Conservation (phyloP, 2,329 filamentous ascomycete genomes). For the Pleoardoris graminearum region DNA sequence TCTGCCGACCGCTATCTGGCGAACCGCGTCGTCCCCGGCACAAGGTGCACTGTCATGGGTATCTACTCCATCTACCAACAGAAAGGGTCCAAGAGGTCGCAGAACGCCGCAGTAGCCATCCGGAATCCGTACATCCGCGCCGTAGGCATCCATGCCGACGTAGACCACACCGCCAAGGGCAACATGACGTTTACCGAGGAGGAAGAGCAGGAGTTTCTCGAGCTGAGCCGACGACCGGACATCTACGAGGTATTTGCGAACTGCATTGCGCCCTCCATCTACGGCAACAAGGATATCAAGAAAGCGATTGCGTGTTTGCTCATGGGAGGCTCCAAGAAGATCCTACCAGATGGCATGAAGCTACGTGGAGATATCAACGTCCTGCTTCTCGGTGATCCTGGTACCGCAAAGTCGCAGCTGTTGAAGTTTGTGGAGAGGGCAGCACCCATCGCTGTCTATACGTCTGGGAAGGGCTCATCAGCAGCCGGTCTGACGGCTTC, state of each 20-base stretch:
- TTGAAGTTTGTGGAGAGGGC: constrained; percentile 97
- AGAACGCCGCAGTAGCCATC: constrained; percentile 85
- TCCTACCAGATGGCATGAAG: constrained; percentile 96
- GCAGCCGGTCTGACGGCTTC: constrained; percentile 97
- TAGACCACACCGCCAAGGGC: constrained; percentile 87
- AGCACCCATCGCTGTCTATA: constrained; percentile 96
- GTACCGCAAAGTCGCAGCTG: constrained; percentile 96
- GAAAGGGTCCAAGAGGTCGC: constrained; percentile 78
- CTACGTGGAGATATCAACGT: constrained; percentile 98
- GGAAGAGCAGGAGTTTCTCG: constrained; percentile 93
- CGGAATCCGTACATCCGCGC: constrained; percentile 92
- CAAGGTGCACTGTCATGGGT: constrained; percentile 91
- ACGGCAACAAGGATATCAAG: constrained; percentile 94
- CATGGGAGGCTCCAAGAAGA: constrained; percentile 95
- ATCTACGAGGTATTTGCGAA: constrained; percentile 89
- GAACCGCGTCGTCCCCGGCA: constrained; percentile 93
- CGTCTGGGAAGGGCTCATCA: constrained; percentile 95
- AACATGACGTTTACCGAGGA: constrained; percentile 85
- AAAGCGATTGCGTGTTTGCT: constrained; percentile 94
- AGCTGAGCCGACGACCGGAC: constrained; percentile 87
- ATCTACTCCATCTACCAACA: constrained; percentile 98
- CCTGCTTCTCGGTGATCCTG: constrained; percentile 91
- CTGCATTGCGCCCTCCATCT: constrained; percentile 96
- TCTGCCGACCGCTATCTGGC: constrained; percentile 96
- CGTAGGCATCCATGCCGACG: constrained; percentile 86